These are phyloP conservation scores for Cenchrus fungigraminus DNA, from an alignment of 176 grass and related monocot genomes.

Conservation along the genomic window DNA sequence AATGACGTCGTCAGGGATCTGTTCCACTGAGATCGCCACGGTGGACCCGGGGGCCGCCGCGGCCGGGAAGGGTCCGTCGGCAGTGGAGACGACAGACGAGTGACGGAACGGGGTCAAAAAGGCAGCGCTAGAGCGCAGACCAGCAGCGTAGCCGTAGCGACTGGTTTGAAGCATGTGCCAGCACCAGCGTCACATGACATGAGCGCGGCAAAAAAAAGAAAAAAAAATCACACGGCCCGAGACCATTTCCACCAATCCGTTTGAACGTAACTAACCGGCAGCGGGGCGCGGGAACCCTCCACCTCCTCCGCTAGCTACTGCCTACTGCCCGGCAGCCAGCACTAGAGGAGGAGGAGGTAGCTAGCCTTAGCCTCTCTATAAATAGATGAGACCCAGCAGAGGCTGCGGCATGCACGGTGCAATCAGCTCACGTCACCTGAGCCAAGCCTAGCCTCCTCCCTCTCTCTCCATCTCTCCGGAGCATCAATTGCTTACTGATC, in stretches of 20 bases:
- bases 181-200: not conserved
- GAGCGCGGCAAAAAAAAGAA: not conserved
- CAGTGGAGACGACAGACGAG: not conserved
- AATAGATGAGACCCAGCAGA: slow-evolving; percentile 38
- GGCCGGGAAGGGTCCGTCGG: not conserved
- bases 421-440: not conserved
- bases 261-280: slow-evolving; percentile 22
- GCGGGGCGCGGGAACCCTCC: slow-evolving; percentile 27
- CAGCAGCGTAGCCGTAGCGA: slow-evolving; percentile 15
- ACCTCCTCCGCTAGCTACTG: not conserved
- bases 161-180: not conserved
- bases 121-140: not conserved
- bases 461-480: not conserved
- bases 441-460: not conserved
- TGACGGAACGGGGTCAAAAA: slow-evolving; percentile 33
- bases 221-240: slow-evolving; percentile 3
- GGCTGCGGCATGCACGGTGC: slow-evolving; percentile 51
- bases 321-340: not conserved
- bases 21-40: not conserved
- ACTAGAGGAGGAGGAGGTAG: too few relatives aligned
- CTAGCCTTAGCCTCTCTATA: slow-evolving; percentile 18
- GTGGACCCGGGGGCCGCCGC: not conserved
- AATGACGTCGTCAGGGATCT: not conserved
- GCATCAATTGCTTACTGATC: not conserved
- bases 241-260: slow-evolving; percentile 1